These are phyloP conservation scores for Penicillium simplicissimum DNA, from an alignment of 495 filamentous ascomycete species.

Conservation along the genomic window DNA sequence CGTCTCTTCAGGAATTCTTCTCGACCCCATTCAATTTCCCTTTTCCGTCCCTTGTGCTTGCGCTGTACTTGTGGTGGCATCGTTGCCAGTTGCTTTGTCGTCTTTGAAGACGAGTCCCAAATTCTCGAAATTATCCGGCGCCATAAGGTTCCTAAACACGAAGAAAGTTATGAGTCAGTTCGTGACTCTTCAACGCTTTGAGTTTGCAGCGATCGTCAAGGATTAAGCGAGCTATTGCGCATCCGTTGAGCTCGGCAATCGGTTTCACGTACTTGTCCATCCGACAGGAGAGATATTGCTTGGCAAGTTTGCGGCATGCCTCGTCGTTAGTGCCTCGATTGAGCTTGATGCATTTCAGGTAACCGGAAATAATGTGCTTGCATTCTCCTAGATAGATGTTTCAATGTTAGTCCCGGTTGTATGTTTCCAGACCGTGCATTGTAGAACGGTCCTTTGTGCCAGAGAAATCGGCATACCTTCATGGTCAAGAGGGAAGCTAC, in stretches of 20 bases:
- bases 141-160: constrained; percentile 81
- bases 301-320: constrained; percentile 80
- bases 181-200: background rate
- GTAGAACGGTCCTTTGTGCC: background rate
- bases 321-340: constrained; percentile 80
- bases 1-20: background rate
- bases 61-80: constrained; percentile 3
- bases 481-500: constrained; percentile 95
- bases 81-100: constrained; percentile 18
- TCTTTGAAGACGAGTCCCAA: constrained; percentile 73
- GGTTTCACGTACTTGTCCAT: constrained; percentile 80
- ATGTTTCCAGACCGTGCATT: background rate
- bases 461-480: constrained; percentile 59
- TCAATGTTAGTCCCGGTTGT: background rate
- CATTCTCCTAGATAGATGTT: constrained; percentile 76
- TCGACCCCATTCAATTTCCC: constrained; percentile 6
- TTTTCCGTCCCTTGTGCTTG: constrained; percentile 9
- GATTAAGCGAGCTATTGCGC: no score
- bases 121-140: constrained; percentile 88
- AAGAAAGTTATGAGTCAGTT: constrained; percentile 10
- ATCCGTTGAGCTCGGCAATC: background rate
- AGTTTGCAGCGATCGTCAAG: background rate
- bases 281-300: constrained; percentile 83
- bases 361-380: constrained; percentile 79
- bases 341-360: constrained; percentile 81